Evolutionary conservation across 495 filamentous ascomycete species (phyloP), one percentile per base, ranked within the genome.

Genomic region (Penicillium diatomitis): DNA sequence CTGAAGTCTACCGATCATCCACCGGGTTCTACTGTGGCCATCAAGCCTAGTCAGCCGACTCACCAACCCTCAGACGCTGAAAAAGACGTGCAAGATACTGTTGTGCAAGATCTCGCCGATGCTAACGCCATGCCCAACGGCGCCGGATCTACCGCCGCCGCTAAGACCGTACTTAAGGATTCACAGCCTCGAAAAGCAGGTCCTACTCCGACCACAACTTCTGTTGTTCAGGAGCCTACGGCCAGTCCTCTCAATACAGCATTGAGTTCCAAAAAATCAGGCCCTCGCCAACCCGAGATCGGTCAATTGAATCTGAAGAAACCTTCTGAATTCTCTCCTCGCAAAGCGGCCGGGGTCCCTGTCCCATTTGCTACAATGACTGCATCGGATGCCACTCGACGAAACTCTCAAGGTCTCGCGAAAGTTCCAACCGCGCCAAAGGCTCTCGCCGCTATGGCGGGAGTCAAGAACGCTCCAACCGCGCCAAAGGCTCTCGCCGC

Each of bases 231-330:
- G 41, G n/a, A 44, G 41, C 6, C 27, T 3, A 32, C 41, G 6
- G 32, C 10, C 12, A 27, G 41, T 3, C 41, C 31, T 1, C 41
- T 33, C 3, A 32, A 20, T 29, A 32, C 41, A 12, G 41, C 11
- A 7, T 44, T 44, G 12, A 32, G 12, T 8, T 8, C 41, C 10
- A 20, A 12, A 6, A 44, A 44, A n/a, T 47, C 35, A 35, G 32
- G 65, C 7, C 73, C 79, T 46, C 58, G 58, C 4, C 66, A 64
- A 9, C 75, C 73, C 4, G 72, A 82, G 46, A 56, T 68, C 27
- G 65, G 50, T 40, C 51, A 68, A 31, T 42, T 78, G 27, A 52
- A 72, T 6, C 58, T 78, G 5, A 54, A 65, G 38, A 57, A 62
- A 50, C 66, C 66, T 30, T 57, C 65, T 32, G 61, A 73, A n/a